Base-by-base conservation (phyloP, 768 basidiomycete species). In the Podaxis sp. region DNA sequence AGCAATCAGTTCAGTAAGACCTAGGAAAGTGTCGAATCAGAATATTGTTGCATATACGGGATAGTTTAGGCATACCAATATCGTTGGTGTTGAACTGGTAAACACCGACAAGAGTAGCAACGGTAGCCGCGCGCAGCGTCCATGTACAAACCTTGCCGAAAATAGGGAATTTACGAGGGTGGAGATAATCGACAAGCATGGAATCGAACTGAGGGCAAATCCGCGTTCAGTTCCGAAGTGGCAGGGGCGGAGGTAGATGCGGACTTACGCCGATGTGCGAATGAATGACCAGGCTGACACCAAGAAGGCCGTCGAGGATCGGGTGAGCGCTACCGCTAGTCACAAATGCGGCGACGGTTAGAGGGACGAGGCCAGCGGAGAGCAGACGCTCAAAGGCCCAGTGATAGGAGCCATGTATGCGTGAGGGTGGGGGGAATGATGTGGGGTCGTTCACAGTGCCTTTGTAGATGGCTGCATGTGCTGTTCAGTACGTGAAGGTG, bases 81-180 rank as follows among this genome's bases (percentile, higher is more conserved):
- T 99, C 96, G 72, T 96, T 95, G 48, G 97, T 98, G 80, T 99
- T 98, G 82, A 99, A 98, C 75, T 97, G 91, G 79, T 97, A 99
- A 5, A 98, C 84, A 15, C 97, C 96, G 50, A 94, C 87, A 56
- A 95, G 82, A 4, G 91, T 87, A 22, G 87, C 93, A 41, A 88
- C 85, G 30, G 97, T 98, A 4, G 87, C 78, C 5, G 84, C 75
- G 52, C 95, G 84, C 60, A 98, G 80, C 7, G 80, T 73, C 96
- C 96, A 99, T n/a, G 79, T 86, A 12, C 75, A 69, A 51, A 88
- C 58, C 0, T 80, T 85, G 11, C 93, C 95, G 63, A 95, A 56
- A 49, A 87, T 66, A n/a, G 95, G 93, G 82, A 91, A 97, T 77
- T 99, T 99, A 75, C 96, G 91, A 26, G 84, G 78, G 77, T 98